A percentile compares a stretch with the other conserved stretches of the same genome.
Conservation (phyloP, 176 grass and related monocot species). For the Musa acuminata region DNA sequence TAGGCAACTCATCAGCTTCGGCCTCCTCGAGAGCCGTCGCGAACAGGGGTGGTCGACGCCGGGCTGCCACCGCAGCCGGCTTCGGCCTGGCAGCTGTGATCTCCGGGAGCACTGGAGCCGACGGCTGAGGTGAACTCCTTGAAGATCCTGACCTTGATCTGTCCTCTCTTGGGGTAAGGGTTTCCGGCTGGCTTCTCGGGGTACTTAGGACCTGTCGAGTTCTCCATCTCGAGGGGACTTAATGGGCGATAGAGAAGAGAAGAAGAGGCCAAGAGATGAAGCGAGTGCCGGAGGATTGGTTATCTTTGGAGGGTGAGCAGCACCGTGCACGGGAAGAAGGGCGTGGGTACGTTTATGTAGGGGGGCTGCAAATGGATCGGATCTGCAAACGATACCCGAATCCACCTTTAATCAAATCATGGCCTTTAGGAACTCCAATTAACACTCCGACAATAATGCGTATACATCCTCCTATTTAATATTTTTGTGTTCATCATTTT, state of each 20-base stretch:
- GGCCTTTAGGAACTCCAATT: no score
- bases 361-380: no score
- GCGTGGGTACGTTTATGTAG: no score
- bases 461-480: no score
- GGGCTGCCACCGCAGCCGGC: not conserved
- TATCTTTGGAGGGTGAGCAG: no score
- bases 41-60: not conserved
- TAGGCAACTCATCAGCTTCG: not conserved
- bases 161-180: slow-evolving; percentile 52
- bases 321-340: no score
- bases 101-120: slow-evolving; percentile 14
- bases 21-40: not conserved
- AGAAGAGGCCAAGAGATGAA: not conserved
- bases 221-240: not conserved
- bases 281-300: no score
- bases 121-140: slow-evolving; percentile 25
- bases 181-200: slow-evolving; percentile 33
- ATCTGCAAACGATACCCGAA: no score
- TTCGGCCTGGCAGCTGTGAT: not conserved
- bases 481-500: no score
- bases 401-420: no score
- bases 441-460: no score
- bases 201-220: not conserved
- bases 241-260: not conserved
- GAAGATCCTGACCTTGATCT: slow-evolving; percentile 44